Evolutionary conservation across 1,139 yeast genomes (phyloP).

Genomic region (Yamadazyma spencermartinsiae): DNA sequence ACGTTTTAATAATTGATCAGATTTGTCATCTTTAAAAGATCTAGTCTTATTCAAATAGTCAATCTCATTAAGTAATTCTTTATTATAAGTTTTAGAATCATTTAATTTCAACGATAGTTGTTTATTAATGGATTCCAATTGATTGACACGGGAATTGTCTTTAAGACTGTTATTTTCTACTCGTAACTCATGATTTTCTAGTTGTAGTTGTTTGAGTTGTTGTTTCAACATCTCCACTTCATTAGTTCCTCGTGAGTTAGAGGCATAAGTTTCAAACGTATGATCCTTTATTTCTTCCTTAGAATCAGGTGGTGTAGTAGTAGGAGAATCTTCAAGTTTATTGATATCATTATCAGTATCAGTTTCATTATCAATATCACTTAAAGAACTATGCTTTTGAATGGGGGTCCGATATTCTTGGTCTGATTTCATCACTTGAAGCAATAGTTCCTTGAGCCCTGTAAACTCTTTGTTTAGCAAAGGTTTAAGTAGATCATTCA

Average conservation of each 20-base stretch:
- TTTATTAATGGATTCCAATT: slow-evolving; percentile 8
- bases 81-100: slow-evolving; percentile 15
- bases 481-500: slow-evolving; percentile 16
- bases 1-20: slow-evolving; percentile 3
- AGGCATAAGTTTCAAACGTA: slow-evolving; percentile 1
- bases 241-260: not conserved
- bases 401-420: not conserved
- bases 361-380: slow-evolving; percentile 6
- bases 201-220: slow-evolving; percentile 2
- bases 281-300: slow-evolving; percentile 9
- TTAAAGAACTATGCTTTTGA: not conserved
- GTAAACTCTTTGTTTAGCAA: slow-evolving; percentile 18
- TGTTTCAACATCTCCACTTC: slow-evolving; percentile 7
- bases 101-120: slow-evolving; percentile 13
- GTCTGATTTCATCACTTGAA: slow-evolving; percentile 2
- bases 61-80: slow-evolving; percentile 21
- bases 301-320: slow-evolving; percentile 19
- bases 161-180: not conserved
- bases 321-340: slow-evolving; percentile 12
- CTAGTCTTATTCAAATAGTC: slow-evolving; percentile 11
- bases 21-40: slow-evolving; percentile 1
- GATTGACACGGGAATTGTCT: not conserved
- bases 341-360: not conserved
- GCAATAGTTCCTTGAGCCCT: slow-evolving; percentile 15
- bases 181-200: slow-evolving; percentile 5